Percentiles rank a stretch among this genome's conserved stretches.
These are phyloP conservation scores for Sugiyamaella chiloensis DNA, from an alignment of 805 yeast genomes.

Conservation along the genomic window DNA sequence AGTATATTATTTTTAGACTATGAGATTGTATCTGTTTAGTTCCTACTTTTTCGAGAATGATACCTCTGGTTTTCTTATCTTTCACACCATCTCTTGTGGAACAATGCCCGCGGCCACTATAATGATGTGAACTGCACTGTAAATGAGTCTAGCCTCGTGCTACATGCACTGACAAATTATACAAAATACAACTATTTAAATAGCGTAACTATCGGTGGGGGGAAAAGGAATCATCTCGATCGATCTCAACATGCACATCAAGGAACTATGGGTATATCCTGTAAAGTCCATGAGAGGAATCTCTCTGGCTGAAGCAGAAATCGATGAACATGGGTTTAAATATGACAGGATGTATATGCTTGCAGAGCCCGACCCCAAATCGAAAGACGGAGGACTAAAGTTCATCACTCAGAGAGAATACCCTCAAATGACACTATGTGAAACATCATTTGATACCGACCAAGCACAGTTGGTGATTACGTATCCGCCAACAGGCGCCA, in stretches of 20 bases:
- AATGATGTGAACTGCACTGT: too few species aligned
- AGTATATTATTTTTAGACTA: too few species aligned
- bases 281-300: slow-evolving; percentile 35
- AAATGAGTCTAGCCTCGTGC: too few species aligned
- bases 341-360: slow-evolving; percentile 35
- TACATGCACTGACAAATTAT: too few species aligned
- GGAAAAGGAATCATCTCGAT: too few species aligned
- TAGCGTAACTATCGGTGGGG: too few species aligned
- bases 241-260: slow-evolving; percentile 16
- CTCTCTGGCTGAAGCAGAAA: slow-evolving; percentile 23
- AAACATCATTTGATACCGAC: slow-evolving; percentile 19
- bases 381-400: slow-evolving; percentile 13
- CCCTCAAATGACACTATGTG: slow-evolving; percentile 28
- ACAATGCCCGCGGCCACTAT: too few species aligned
- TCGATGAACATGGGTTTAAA: slow-evolving; percentile 32
- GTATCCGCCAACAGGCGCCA: slow-evolving; percentile 18
- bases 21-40: too few species aligned
- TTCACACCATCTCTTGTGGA: too few species aligned
- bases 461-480: slow-evolving; percentile 16
- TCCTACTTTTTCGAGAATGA: too few species aligned
- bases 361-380: slow-evolving; percentile 18
- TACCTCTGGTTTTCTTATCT: too few species aligned
- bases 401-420: slow-evolving; percentile 32
- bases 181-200: too few species aligned
- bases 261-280: slow-evolving; percentile 29